Evolutionary conservation across 257 asterid genomes (phyloP), one percentile per base, ranked within the genome.

Genomic region (Perilla frutescens): DNA sequence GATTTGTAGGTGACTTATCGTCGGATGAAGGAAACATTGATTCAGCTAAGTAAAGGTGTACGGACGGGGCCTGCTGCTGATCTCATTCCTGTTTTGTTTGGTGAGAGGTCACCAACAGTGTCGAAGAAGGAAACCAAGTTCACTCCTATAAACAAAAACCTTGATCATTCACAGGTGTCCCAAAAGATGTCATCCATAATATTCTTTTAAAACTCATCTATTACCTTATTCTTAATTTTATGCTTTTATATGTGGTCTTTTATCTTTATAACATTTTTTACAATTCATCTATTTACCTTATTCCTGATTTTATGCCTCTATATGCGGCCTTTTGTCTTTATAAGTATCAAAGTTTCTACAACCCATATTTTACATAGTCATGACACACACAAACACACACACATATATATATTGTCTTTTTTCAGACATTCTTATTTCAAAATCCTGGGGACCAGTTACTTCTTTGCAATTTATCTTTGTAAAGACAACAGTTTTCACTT

Each of bases 21-120:
- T 49, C 87, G 97, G 79, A 85, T 94, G 98, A 90, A 91, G 83
- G 97, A 94, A 76, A 94, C 97, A 10, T 65, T 94, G 82, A 66
- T 90, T 61, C 93, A 88, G 65, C 77, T 94, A 70, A 94, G 99
- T 83, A 94, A 90, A 87, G 98, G 99, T 62, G 96, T 91, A 77
- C 84, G 58, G 66, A 85, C 71, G 68, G 99, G 99, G 71, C 98
- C 99, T 84, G 96, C 99, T 77, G 81, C 98, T 37, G 92, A 88
- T 83, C 85, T 94, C 75, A 95, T 94, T 68, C 97, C 97, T 71
- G 96, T 94, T 73, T 85, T 94, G 77, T 94, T 94, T 81, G 98
- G 99, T 39, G 98, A 91, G 86, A 87, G 85, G 81, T 71, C 66
- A 62, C 98, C 97, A 12, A 68, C 87, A 47, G 79, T 80, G 78